Evolutionary conservation across 2,329 filamentous ascomycete species (phyloP).

Genomic region (Exophiala dermatitidis): DNA sequence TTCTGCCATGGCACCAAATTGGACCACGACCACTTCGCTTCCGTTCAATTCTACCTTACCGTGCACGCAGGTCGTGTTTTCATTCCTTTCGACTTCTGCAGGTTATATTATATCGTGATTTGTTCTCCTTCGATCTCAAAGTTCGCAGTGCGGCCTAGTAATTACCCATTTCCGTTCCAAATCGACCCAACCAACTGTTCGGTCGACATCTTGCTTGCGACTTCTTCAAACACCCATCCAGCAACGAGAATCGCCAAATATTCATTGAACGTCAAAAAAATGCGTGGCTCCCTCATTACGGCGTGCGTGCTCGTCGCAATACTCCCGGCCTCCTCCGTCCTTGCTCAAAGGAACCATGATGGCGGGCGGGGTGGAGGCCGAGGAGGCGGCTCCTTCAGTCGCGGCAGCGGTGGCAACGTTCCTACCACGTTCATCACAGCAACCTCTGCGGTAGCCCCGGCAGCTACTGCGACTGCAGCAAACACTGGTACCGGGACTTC

Average conservation of each 20-base stretch:
- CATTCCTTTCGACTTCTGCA: not conserved
- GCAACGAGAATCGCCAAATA: no score
- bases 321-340: constrained; percentile 8
- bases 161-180: not conserved
- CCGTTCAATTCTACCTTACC: not conserved
- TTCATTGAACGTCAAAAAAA: not conserved
- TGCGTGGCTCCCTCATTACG: constrained; percentile 1
- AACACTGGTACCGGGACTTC: not conserved
- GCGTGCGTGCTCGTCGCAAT: constrained; percentile 4
- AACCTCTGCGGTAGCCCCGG: not conserved
- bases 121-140: not conserved
- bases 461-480: not conserved
- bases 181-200: not conserved
- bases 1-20: not conserved
- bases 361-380: constrained; percentile 3
- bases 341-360: constrained; percentile 11
- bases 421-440: constrained; percentile 16
- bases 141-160: no score
- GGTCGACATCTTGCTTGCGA: no score
- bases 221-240: not conserved
- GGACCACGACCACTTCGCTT: not conserved
- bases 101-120: not conserved
- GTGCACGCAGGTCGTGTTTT: constrained; percentile 19
- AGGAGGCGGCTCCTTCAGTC: constrained; percentile 2
- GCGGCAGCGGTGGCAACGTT: constrained; percentile 6